phyloP scores from a whole-genome alignment of 2,329 filamentous ascomycete species.

The Alternaria brassicicola region DNA sequence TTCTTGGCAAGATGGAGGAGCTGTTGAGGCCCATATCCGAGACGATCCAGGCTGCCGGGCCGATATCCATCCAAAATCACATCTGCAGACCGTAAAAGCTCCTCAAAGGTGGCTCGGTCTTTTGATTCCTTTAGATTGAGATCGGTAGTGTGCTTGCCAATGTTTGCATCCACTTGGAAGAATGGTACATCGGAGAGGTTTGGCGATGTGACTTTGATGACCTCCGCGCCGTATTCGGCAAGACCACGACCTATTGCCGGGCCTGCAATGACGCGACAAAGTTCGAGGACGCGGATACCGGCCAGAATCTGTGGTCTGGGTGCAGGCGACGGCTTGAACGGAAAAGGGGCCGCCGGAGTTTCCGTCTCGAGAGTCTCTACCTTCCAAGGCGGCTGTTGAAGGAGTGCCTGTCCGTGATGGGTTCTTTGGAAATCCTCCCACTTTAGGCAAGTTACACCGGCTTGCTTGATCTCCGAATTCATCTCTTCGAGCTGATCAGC shows the following conservation, averaged over 20 bases:
- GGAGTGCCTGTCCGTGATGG: conserved; percentile 50
- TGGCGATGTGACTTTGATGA: conserved; percentile 73
- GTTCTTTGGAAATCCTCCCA: conserved; percentile 50
- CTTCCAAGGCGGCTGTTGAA: conserved; percentile 53
- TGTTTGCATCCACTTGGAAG: conserved; percentile 75
- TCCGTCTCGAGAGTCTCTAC: conserved; percentile 58
- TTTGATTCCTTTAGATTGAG: conserved; percentile 64
- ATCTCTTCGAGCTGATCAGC: conserved; percentile 50
- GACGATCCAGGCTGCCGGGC: conserved; percentile 66
- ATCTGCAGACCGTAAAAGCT: conserved; percentile 66
- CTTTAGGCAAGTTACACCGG: conserved; percentile 51
- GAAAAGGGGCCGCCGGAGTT: conserved; percentile 59
- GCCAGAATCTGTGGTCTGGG: conserved; percentile 51
- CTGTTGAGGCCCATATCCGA: conserved; percentile 66
- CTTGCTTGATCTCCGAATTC: conserved; percentile 51
- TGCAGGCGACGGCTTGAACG: conserved; percentile 48
- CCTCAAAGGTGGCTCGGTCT: conserved; percentile 64
- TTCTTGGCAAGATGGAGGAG: conserved; percentile 60
- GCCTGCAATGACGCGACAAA: conserved; percentile 77
- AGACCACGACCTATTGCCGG: conserved; percentile 74
- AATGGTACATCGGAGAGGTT: conserved; percentile 73
- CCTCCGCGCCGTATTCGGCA: conserved; percentile 76
- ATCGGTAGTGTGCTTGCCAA: conserved; percentile 70
- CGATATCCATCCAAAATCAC: conserved; percentile 73
- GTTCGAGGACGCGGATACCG: conserved; percentile 74